phyloP scores from a whole-genome alignment of 2,329 filamentous ascomycete genomes.

The Pseudogymnoascus sp. region DNA sequence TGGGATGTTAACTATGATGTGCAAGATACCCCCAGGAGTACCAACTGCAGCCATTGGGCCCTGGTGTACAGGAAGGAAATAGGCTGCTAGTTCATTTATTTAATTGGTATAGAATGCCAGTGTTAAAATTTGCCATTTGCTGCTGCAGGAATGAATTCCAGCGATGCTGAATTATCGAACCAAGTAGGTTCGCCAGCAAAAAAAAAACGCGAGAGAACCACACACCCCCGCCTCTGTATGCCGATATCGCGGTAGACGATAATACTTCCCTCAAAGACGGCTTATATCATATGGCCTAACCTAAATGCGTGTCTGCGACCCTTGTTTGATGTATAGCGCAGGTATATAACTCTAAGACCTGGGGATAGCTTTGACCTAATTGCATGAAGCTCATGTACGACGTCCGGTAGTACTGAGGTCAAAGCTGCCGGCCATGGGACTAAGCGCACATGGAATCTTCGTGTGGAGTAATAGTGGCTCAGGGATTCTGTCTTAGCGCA shows the following conservation, averaged over 20 bases:
- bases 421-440: background rate
- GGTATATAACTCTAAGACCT: background rate
- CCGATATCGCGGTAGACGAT: background rate
- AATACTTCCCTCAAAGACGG: background rate
- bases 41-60: slow-evolving; percentile 7
- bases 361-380: background rate
- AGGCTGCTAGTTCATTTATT: background rate
- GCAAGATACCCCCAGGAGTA: slow-evolving; percentile 7
- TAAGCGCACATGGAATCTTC: background rate
- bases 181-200: background rate
- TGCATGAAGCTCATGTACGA: background rate
- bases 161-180: background rate
- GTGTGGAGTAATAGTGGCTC: background rate
- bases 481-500: background rate
- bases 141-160: background rate
- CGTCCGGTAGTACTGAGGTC: background rate
- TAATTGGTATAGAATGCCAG: background rate
- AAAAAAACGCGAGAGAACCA: background rate
- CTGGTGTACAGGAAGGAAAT: slow-evolving; percentile 6
- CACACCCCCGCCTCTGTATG: background rate
- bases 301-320: background rate
- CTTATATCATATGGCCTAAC: background rate
- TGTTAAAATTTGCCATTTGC: slow-evolving; percentile 2
- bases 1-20: slow-evolving; percentile 8
- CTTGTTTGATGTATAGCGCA: background rate